Evolutionary conservation across 345 rosid species (phyloP).

Genomic region (Euphorbia pulcherrima): DNA sequence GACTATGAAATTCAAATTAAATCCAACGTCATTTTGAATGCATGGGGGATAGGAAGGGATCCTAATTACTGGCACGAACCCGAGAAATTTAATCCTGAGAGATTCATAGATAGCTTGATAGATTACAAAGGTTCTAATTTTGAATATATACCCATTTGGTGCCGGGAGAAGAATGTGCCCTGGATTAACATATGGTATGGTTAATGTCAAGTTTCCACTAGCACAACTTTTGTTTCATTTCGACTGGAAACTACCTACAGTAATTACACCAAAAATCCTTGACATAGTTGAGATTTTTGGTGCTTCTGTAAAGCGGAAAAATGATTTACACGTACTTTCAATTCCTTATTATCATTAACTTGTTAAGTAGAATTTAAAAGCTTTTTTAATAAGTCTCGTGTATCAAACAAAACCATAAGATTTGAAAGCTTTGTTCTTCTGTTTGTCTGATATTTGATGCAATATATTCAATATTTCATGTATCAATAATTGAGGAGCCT

Average conservation of each 20-base stretch:
- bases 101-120: not conserved
- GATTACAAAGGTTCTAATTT: slow-evolving; percentile 2
- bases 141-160: slow-evolving; percentile 8
- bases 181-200: too few relatives aligned
- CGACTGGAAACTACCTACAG: not conserved
- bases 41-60: slow-evolving; percentile 12
- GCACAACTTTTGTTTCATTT: slow-evolving; percentile 5
- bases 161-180: too few relatives aligned
- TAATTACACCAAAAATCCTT: not conserved
- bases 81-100: slow-evolving; percentile 6
- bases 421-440: not conserved
- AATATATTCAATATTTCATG: not conserved
- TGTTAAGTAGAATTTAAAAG: not conserved
- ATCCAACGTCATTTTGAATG: slow-evolving; percentile 1
- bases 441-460: not conserved
- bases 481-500: not conserved
- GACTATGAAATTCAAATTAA: too few relatives aligned
- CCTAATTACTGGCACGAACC: slow-evolving; percentile 6
- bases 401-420: not conserved
- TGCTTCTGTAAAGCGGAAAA: not conserved
- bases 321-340: not conserved
- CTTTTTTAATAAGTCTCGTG: too few relatives aligned
- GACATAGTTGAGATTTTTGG: not conserved
- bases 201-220: slow-evolving; percentile 13
- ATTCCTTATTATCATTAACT: not conserved